These are phyloP conservation scores for Rhinocladiella mackenziei DNA, from an alignment of 2,329 filamentous ascomycete species.

Conservation along the genomic window DNA sequence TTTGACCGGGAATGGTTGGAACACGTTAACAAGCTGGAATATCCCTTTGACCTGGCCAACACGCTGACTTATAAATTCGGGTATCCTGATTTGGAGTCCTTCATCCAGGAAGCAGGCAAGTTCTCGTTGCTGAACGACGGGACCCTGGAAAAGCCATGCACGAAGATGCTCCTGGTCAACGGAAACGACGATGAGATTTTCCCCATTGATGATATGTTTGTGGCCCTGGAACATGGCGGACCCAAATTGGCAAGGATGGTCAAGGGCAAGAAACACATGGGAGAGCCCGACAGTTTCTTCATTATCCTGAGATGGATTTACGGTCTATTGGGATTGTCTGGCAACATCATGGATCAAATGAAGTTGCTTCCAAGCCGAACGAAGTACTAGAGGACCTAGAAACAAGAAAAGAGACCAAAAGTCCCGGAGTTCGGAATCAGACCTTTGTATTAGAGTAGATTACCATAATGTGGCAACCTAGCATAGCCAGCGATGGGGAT, in stretches of 20 bases:
- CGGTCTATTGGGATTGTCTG: constrained; percentile 27
- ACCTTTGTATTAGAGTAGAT: too few relatives aligned
- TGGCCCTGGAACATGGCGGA: constrained; percentile 51
- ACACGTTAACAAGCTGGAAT: constrained; percentile 55
- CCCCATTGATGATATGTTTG: constrained; percentile 57
- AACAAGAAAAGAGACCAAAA: too few relatives aligned
- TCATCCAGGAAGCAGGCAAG: constrained; percentile 48
- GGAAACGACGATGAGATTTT: constrained; percentile 59
- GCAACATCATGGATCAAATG: constrained; percentile 30
- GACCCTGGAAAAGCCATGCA: constrained; percentile 49
- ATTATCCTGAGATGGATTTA: constrained; percentile 41
- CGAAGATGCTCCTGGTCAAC: constrained; percentile 54
- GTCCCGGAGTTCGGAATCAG: too few relatives aligned
- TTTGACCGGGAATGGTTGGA: constrained; percentile 53
- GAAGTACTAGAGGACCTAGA: constrained; percentile 28
- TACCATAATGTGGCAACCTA: too few relatives aligned
- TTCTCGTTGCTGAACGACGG: constrained; percentile 55
- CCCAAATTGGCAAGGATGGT: constrained; percentile 57
- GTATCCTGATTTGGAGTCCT: constrained; percentile 41
- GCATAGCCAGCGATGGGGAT: too few relatives aligned
- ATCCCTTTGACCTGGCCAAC: constrained; percentile 55
- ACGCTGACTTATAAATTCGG: constrained; percentile 51
- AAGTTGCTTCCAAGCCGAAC: constrained; percentile 26
- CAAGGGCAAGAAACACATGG: constrained; percentile 61
- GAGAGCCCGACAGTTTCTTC: constrained; percentile 53